Evolutionary conservation across 2,329 filamentous ascomycete species (phyloP).

Genomic region (Sporothrix brasiliensis): DNA sequence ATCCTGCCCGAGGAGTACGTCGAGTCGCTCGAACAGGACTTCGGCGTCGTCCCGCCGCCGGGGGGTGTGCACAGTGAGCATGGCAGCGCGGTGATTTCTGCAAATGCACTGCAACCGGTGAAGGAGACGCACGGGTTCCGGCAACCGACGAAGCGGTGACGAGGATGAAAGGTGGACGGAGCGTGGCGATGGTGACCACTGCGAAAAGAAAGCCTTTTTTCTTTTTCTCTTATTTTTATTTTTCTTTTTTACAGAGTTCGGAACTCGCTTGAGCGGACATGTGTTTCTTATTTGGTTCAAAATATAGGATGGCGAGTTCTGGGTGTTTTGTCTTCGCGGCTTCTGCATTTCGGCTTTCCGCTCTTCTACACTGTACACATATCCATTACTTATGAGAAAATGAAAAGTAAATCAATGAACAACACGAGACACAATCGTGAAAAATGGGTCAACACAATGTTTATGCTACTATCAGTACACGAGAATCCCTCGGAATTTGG

Average conservation of each 20-base stretch:
- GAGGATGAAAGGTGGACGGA: not conserved
- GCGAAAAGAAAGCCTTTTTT: not conserved
- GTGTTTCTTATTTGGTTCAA: not conserved
- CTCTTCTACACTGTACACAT: slow-evolving; percentile 29
- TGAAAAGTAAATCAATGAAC: not conserved
- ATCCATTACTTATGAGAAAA: slow-evolving; percentile 17
- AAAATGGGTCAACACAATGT: slow-evolving; percentile 9
- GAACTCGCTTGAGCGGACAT: not conserved
- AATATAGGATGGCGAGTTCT: not conserved
- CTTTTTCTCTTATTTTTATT: too few relatives aligned
- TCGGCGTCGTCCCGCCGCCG: slow-evolving; percentile 26
- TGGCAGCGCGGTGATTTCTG: slow-evolving; percentile 17
- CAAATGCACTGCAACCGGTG: slow-evolving; percentile 25
- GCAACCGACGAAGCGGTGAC: slow-evolving; percentile 48
- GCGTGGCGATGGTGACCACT: too few relatives aligned
- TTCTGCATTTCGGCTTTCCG: not conserved
- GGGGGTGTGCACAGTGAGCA: slow-evolving; percentile 21
- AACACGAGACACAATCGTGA: not conserved
- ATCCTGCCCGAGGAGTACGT: slow-evolving; percentile 36
- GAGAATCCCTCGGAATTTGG: not conserved
- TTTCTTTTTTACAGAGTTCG: not conserved
- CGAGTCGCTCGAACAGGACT: slow-evolving; percentile 45
- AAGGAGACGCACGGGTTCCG: slow-evolving; percentile 52
- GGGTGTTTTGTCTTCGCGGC: slow-evolving; percentile 5
- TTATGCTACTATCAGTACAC: slow-evolving; percentile 22